Conservation (phyloP, 371 early-diverging fungal genomes). For the Mucor saturninus region DNA sequence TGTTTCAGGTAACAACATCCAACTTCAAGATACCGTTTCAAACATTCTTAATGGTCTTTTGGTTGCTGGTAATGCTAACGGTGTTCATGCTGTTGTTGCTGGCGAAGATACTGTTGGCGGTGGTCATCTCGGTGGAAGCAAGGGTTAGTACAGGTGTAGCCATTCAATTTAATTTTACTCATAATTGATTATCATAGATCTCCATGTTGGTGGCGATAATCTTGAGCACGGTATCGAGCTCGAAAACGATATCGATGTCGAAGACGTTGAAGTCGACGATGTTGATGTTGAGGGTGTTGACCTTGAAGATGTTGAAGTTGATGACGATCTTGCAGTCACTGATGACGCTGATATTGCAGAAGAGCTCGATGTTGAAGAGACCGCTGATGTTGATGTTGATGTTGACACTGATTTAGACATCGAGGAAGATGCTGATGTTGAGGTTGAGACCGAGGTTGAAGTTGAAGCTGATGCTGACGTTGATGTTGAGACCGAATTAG, state of each 20-base stretch:
- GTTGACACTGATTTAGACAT: background rate
- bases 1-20: background rate
- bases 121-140: background rate
- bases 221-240: background rate
- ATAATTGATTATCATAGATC: background rate
- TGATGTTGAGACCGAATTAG: background rate
- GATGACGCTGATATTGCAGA: background rate
- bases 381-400: background rate
- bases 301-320: background rate
- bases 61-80: background rate
- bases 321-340: background rate
- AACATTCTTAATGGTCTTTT: background rate
- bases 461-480: background rate
- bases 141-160: background rate
- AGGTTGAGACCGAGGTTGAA: background rate
- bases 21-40: background rate
- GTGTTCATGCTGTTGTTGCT: background rate
- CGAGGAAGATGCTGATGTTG: background rate
- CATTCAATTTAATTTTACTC: too few species aligned
- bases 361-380: background rate
- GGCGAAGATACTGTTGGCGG: background rate
- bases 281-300: background rate
- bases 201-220: background rate
- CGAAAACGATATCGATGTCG: background rate
- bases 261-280: background rate